Base-by-base conservation (phyloP, 2,329 filamentous ascomycete genomes). In the Monosporascus sp. region DNA sequence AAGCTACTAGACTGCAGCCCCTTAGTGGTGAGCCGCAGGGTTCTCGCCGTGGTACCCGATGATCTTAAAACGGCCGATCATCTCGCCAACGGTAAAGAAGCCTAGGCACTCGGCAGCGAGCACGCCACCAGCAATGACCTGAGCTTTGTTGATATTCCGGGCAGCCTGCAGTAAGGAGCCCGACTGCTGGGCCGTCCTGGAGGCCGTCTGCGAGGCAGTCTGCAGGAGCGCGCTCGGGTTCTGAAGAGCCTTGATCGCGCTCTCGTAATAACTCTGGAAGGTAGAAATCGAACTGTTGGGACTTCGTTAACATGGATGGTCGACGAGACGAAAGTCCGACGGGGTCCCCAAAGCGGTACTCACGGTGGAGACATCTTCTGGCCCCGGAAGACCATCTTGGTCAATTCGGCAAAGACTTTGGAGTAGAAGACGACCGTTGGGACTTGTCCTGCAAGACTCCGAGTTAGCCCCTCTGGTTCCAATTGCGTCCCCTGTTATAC, bases 61-160 rank as follows among this genome's bases (percentile, higher is more conserved):
- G 64, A 99, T 74, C 88, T 99, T 97, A 78, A 94, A 85, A 68
- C 92, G 84, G 67, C 94, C 94, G 67, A 99, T 86, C 74, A 99
- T 97, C 82, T 97, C 92, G 61, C 94, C 94, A 52, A 97, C 84
- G 57, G 92, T 95, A 82, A 97, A 99, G 84, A 99, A 99, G 57
- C 94, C 94, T 62, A 99, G 76, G 49, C 91, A 82, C 78, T 99
- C 93, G 53, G 92, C 92, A 48, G 80, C 75, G 58, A 97, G 78
- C 55, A 99, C 88, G 64, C 88, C 89, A 56, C 81, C 87, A 51
- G 87, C 75, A 52, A 82, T 81, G 63, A 93, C 71, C 73, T 96
- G 87, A 63, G 84, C 79, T 61, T 75, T 78, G 72, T 84, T 87
- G 66, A 94, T 65, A 76, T 85, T 88, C 70, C 89, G 85, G 67